Base-by-base conservation (phyloP, 1,284 basidiomycete species). In the Ustilago nuda region DNA sequence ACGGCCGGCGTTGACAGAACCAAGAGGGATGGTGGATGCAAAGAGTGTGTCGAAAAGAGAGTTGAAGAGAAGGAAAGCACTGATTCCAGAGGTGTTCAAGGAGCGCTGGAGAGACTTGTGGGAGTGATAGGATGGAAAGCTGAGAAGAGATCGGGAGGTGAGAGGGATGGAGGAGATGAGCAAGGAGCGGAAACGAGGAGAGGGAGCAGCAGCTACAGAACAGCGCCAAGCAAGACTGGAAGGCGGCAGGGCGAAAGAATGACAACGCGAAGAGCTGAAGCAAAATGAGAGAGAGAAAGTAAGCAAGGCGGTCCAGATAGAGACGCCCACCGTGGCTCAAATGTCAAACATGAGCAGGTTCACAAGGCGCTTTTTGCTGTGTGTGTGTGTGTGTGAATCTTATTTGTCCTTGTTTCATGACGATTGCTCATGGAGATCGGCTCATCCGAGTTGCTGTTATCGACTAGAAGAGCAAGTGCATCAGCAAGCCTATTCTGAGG, bases 1-100 rank as follows among this genome's bases (percentile, higher is more conserved):
- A 54, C 59, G 59, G 33, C 59, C 50, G 36, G 59, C 41, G 59
- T 61, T 37, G 17, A 53, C n/a, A 12, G 27, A 43, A 32, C 13
- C 32, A 6, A 15, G 50, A 27, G 30, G 50, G 19, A 36, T 33
- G 5, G 11, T 19, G 36, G 27, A 32, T 51, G 58, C 36, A 23
- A 53, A 53, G 30, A 45, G 43, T 45, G 43, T 45, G 43, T 19
- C 43, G 7, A 30, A 53, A 19, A 23, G 53, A 55, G 53, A 41
- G 52, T 27, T 27, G 19, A 2, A 23, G 53, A 55, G 35, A n/a
- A 6, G 32, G 37, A 50, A 19, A 39, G 6, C 19, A 37, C 13
- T 27, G 48, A 50, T 30, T 41, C 53, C 35, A 19, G 46, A 11
- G 15, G 4, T n/a, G 57, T 33, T 8, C 32, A 48, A 43, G 27